These are phyloP conservation scores for Fusarium protoensiforme DNA, from an alignment of 2,329 filamentous ascomycete genomes.

Conservation along the genomic window DNA sequence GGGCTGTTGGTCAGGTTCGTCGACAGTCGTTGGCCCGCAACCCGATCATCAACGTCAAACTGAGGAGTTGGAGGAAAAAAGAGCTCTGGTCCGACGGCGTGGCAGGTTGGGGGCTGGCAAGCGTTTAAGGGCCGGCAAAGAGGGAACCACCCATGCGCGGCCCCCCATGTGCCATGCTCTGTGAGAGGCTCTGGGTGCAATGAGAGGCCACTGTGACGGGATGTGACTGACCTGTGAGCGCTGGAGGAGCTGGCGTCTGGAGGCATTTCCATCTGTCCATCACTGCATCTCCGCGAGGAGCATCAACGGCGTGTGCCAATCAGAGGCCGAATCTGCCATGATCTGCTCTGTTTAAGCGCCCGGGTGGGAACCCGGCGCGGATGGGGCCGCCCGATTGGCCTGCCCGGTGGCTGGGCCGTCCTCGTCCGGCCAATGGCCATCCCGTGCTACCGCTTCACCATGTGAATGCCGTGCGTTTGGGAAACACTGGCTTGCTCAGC, in stretches of 20 bases:
- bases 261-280: conserved; percentile 31
- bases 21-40: conserved; percentile 23
- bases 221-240: conserved; percentile 29
- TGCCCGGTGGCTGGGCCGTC: conserved; percentile 25
- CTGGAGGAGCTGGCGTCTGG: conserved; percentile 32
- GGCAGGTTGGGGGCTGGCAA: conserved; percentile 37
- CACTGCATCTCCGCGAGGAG: conserved; percentile 22
- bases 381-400: conserved; percentile 43
- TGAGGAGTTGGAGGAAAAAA: conserved; percentile 7
- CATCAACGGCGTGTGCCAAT: conserved; percentile 41
- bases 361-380: conserved; percentile 35
- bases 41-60: conserved; percentile 13
- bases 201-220: conserved; percentile 31
- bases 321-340: conserved; percentile 28
- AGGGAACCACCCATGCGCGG: conserved; percentile 4
- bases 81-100: conserved; percentile 2
- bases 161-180: conserved; percentile 13
- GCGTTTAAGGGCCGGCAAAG: conserved; percentile 40
- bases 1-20: conserved; percentile 10
- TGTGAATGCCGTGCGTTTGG: conserved; percentile 24
- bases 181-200: conserved; percentile 27
- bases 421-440: conserved; percentile 39
- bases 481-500: conserved; percentile 8
- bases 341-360: conserved; percentile 47
- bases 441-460: conserved; percentile 12